Conservation (phyloP, 192 early-diverging fungal species). For the Spizellomyces sp. region DNA sequence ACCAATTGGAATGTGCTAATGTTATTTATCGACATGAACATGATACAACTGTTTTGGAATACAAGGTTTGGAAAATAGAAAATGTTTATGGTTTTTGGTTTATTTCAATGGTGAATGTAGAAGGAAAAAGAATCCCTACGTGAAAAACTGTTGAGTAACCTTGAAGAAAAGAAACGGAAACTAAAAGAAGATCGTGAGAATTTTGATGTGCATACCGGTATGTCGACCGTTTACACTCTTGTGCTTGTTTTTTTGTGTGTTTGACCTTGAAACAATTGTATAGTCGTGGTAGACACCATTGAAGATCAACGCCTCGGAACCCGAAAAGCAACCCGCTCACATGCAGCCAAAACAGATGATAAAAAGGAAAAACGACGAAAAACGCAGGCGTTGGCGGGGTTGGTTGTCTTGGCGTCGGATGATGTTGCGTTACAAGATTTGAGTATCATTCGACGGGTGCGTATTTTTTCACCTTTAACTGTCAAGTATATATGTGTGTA, state of each 20-base stretch:
- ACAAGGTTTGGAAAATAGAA: conserved; percentile 49
- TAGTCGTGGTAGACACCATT: conserved; percentile 28
- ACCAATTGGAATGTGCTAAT: conserved; percentile 72
- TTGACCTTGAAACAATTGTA: neutral
- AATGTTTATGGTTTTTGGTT: too few relatives aligned
- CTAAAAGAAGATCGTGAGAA: conserved; percentile 85
- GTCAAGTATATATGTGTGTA: conserved; percentile 1
- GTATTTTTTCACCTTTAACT: too few relatives aligned
- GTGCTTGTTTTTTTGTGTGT: too few relatives aligned
- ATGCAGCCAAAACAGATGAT: conserved; percentile 46
- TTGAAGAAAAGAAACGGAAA: conserved; percentile 77
- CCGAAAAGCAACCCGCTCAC: conserved; percentile 46
- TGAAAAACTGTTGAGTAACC: conserved; percentile 72
- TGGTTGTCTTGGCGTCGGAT: conserved; percentile 16
- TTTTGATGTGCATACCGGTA: conserved; percentile 72
- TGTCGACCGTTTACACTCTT: neutral
- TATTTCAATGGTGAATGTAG: conserved; percentile 11
- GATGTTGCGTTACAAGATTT: conserved; percentile 20
- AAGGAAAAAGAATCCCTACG: conserved; percentile 59
- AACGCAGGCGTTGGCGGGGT: conserved; percentile 7
- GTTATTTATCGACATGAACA: conserved; percentile 62
- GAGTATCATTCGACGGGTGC: conserved; percentile 20
- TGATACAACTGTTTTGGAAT: conserved; percentile 65
- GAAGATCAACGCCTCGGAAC: conserved; percentile 42
- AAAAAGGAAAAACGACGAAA: conserved; percentile 44